These are phyloP conservation scores for Myxozyma neglecta DNA, from an alignment of 805 yeast species.

Conservation along the genomic window DNA sequence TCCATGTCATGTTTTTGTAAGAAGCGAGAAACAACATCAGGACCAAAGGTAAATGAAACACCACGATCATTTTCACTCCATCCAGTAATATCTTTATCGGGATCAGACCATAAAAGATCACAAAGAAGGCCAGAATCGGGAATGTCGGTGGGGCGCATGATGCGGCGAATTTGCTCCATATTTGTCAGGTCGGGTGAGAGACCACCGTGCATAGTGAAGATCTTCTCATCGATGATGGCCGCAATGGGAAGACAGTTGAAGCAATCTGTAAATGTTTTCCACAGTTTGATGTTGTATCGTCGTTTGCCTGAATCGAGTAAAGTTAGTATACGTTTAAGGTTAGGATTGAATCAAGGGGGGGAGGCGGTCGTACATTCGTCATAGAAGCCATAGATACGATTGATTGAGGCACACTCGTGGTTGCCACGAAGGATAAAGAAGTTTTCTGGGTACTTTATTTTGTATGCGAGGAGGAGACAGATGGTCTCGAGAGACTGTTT, in stretches of 20 bases:
- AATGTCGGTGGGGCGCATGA: conserved; percentile 98
- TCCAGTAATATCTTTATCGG: conserved; percentile 96
- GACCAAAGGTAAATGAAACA: conserved; percentile 99
- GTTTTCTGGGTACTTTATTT: conserved; percentile 97
- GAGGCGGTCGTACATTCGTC: conserved; percentile 73
- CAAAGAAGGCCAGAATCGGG: conserved; percentile 97
- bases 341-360: neutral
- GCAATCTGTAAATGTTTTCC: conserved; percentile 99
- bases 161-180: conserved; percentile 98
- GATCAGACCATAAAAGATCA: conserved; percentile 97
- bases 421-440: conserved; percentile 95
- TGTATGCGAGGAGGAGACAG: conserved; percentile 89
- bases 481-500: conserved; percentile 96
- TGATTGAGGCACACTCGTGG: conserved; percentile 97
- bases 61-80: conserved; percentile 99
- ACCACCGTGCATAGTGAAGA: conserved; percentile 99
- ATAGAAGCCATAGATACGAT: conserved; percentile 96
- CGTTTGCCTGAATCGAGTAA: conserved; percentile 52
- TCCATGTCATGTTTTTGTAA: conserved; percentile 98
- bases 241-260: conserved; percentile 98
- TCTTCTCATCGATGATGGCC: conserved; percentile 96
- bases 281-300: conserved; percentile 94
- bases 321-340: neutral
- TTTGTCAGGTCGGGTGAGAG: conserved; percentile 94
- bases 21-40: conserved; percentile 95